Evolutionary conservation across 2,329 filamentous ascomycete species (phyloP), one percentile per base, ranked within the genome.

Genomic region (Aspergillus uvarum): DNA sequence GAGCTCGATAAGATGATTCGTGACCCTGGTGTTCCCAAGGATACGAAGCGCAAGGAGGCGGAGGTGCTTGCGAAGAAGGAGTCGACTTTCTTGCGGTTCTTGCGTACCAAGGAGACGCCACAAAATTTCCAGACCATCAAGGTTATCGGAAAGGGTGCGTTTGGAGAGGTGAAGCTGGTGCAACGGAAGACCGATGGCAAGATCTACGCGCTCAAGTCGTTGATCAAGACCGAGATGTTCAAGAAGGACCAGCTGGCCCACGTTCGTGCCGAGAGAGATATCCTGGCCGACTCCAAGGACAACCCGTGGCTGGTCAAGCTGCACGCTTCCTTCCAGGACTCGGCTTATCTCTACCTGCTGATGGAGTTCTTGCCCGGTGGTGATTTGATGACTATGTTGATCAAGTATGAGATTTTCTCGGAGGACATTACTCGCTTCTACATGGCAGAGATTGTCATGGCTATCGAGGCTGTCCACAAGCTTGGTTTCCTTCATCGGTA

Each of bases 151-250:
- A 99, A 99, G 83, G 95, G 95, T 78, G 95, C 95, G 14, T 99
- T 99, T 72, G 95, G 95, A 75, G 95, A 99, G 78, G 95, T 99
- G 70, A 96, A 96, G 80, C 84, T 99, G 63, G 95, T 99, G 60
- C 93, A 96, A 80, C 91, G 96, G 80, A 96, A 93, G 83, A 88
- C 91, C 56, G 95, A 98, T 72, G 92, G 91, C 78, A 96, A 96
- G 79, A 93, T 99, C 65, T 99, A 98, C 71, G 95, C 95, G 62
- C 89, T 99, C 83, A 99, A 99, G 82, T 98, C 94, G 50, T 83
- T 99, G 67, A 92, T 99, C 78, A 99, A 99, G 83, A 92, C 92
- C 52, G 95, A 99, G 79, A 99, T 99, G 95, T 97, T 97, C 82
- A 97, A 96, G 81, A 97, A 96, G 79, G 95, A 99, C 74, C 95